Evolutionary conservation across 192 early-diverging fungal species (phyloP).

Genomic region (Entomortierella chlamydospora): DNA sequence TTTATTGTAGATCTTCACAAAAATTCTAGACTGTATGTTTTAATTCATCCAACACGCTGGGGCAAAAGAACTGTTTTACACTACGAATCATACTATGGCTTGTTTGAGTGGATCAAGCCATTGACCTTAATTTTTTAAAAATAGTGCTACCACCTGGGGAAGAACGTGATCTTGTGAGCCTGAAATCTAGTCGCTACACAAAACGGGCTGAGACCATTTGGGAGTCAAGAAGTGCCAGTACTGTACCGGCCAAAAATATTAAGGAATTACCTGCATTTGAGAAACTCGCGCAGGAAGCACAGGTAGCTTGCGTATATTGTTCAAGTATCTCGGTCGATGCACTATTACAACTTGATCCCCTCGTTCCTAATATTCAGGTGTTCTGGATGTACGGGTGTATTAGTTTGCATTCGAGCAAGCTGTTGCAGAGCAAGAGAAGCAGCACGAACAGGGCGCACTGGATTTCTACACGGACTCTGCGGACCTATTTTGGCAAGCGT

Average conservation of each 20-base stretch:
- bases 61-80: neutral
- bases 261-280: slow-evolving; percentile 38
- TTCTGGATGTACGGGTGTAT: too few relatives aligned
- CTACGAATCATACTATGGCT: too few relatives aligned
- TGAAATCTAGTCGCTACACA: slow-evolving; percentile 31
- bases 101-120: neutral
- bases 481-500: slow-evolving; percentile 58
- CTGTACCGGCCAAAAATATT: slow-evolving; percentile 26
- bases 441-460: slow-evolving; percentile 58
- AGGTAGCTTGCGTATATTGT: slow-evolving; percentile 5
- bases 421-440: slow-evolving; percentile 44
- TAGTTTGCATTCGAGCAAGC: slow-evolving; percentile 52
- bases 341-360: too few relatives aligned
- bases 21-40: slow-evolving; percentile 34
- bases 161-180: slow-evolving; percentile 24
- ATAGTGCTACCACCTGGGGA: slow-evolving; percentile 34
- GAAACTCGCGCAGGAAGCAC: slow-evolving; percentile 43
- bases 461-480: slow-evolving; percentile 64
- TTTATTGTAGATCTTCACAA: slow-evolving; percentile 25
- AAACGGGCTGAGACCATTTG: slow-evolving; percentile 37
- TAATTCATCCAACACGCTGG: neutral
- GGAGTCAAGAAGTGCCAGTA: slow-evolving; percentile 45
- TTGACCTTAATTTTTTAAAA: neutral
- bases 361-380: too few relatives aligned
- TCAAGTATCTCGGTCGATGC: too few relatives aligned